phyloP scores from a whole-genome alignment of 805 yeast genomes.

The Candida railenensis region DNA sequence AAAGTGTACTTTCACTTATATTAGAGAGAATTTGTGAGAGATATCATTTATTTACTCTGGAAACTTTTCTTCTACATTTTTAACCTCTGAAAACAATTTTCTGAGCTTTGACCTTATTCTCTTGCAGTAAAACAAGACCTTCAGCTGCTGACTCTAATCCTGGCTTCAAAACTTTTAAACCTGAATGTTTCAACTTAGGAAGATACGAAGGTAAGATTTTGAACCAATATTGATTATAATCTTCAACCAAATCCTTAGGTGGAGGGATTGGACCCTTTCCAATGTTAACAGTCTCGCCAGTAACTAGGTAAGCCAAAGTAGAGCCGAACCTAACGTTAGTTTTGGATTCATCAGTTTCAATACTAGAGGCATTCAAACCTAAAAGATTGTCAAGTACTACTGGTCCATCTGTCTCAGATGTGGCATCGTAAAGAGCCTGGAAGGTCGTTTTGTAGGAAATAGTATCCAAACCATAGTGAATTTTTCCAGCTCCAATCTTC shows the following conservation, averaged over 20 bases:
- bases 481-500: conserved; percentile 15
- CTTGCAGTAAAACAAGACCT: conserved; percentile 34
- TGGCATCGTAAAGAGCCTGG: conserved; percentile 27
- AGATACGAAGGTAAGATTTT: conserved; percentile 18
- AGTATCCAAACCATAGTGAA: conserved; percentile 28
- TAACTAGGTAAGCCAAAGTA: conserved; percentile 16
- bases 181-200: conserved; percentile 16
- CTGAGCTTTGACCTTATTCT: conserved; percentile 41
- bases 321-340: conserved; percentile 12
- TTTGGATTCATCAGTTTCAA: conserved; percentile 9
- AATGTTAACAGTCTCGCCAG: conserved; percentile 11
- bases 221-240: conserved; percentile 20
- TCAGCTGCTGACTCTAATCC: conserved; percentile 31
- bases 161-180: conserved; percentile 21
- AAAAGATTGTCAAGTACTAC: conserved; percentile 20
- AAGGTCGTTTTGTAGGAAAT: conserved; percentile 20
- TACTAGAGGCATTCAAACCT: conserved; percentile 10
- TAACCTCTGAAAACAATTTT: conserved; percentile 40
- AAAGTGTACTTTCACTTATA: too few relatives aligned
- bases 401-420: conserved; percentile 17
- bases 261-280: background rate
- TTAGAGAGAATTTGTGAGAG: too few relatives aligned
- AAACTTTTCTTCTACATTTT: too few relatives aligned
- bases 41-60: too few relatives aligned
- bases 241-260: conserved; percentile 1